These are phyloP conservation scores for Selenicereus undatus DNA, from an alignment of 148 eudicot species.

Conservation along the genomic window DNA sequence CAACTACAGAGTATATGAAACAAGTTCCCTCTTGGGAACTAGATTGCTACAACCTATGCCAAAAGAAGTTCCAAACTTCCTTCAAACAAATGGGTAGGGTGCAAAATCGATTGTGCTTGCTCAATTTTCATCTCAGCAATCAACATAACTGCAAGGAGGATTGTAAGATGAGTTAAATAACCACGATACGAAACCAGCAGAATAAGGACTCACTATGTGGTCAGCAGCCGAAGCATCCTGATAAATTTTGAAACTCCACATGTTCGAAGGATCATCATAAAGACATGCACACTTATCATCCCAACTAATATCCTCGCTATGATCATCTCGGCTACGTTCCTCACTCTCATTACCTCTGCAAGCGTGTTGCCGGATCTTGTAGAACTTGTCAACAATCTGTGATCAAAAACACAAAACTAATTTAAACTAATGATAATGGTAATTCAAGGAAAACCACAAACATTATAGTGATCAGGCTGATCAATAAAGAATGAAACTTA, in stretches of 20 bases:
- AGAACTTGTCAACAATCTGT: conserved; percentile 74
- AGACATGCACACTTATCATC: conserved; percentile 70
- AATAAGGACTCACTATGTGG: conserved; percentile 62
- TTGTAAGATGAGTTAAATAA: not conserved
- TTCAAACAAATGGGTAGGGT: not conserved
- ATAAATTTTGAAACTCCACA: conserved; percentile 67
- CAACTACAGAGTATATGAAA: not conserved
- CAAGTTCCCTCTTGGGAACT: too few species aligned
- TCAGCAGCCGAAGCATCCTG: conserved; percentile 61
- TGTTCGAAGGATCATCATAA: conserved; percentile 56
- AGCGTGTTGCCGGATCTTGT: conserved; percentile 54
- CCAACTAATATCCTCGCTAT: conserved; percentile 41
- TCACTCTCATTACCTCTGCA: conserved; percentile 29
- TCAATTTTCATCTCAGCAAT: conserved; percentile 2
- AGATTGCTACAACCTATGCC: too few species aligned
- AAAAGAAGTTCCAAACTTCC: too few species aligned
- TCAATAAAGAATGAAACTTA: not conserved
- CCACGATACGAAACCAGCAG: not conserved
- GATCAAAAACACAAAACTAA: conserved; percentile 14
- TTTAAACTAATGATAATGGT: not conserved
- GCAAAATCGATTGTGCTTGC: not conserved
- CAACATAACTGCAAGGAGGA: not conserved
- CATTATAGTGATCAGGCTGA: not conserved
- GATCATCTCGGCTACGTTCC: conserved; percentile 32
- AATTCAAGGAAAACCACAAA: not conserved